These are phyloP conservation scores for Sporothrix globosa DNA, from an alignment of 2,329 filamentous ascomycete species.

Conservation along the genomic window DNA sequence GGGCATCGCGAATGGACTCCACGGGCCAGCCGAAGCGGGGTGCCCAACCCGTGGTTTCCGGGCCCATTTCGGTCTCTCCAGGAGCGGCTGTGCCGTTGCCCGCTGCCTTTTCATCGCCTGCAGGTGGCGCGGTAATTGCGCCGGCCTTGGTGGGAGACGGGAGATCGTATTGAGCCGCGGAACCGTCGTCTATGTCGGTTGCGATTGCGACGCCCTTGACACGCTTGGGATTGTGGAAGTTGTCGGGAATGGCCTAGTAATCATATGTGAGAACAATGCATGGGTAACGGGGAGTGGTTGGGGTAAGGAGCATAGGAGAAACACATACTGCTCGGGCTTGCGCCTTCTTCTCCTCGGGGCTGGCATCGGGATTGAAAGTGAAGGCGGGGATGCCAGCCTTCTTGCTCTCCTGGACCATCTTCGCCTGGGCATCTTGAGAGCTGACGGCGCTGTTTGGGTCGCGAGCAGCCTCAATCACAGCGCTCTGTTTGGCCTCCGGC, in stretches of 20 bases:
- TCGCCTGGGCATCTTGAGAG: constrained; percentile 71
- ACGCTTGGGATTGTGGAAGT: constrained; percentile 61
- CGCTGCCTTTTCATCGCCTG: constrained; percentile 51
- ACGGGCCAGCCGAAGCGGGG: constrained; percentile 76
- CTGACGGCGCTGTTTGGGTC: constrained; percentile 70
- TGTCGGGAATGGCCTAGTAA: constrained; percentile 62
- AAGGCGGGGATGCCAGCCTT: constrained; percentile 80
- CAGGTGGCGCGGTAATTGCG: constrained; percentile 51
- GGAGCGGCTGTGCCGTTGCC: constrained; percentile 56
- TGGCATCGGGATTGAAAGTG: constrained; percentile 84
- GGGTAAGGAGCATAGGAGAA: neutral
- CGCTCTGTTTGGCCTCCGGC: constrained; percentile 78
- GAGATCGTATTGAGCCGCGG: constrained; percentile 71
- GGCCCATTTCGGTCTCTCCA: constrained; percentile 60
- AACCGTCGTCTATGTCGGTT: constrained; percentile 77
- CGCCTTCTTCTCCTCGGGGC: constrained; percentile 78
- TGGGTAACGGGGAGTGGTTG: neutral
- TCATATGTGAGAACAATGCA: constrained; percentile 16
- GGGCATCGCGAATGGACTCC: constrained; percentile 60
- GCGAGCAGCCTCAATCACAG: constrained; percentile 73
- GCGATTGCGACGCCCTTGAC: constrained; percentile 70
- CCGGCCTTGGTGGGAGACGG: constrained; percentile 73
- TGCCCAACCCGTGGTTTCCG: constrained; percentile 75
- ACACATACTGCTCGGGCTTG: constrained; percentile 72
- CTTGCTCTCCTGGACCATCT: constrained; percentile 74